Evolutionary conservation across 345 rosid genomes (phyloP).

Genomic region (Citrus inodora): DNA sequence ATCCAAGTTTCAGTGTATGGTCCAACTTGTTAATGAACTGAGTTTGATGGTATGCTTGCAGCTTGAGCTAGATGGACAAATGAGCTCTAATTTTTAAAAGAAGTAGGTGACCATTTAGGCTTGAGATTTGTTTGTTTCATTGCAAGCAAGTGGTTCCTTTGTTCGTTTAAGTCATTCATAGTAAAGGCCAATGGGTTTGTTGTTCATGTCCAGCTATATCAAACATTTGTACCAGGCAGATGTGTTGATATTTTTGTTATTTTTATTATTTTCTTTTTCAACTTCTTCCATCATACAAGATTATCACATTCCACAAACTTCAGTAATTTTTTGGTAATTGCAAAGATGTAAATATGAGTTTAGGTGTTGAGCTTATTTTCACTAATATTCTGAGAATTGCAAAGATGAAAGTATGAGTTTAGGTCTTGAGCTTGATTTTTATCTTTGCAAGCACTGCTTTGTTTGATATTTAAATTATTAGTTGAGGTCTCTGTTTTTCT

Average conservation of each 20-base stretch:
- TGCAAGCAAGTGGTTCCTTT: neutral
- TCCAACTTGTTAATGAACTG: neutral
- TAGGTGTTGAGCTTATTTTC: neutral
- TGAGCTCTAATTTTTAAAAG: neutral
- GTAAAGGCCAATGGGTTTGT: neutral
- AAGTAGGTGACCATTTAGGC: neutral
- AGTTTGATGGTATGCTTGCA: neutral
- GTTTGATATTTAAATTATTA: no score
- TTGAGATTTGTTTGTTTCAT: neutral
- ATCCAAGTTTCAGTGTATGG: neutral
- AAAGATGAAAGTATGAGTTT: neutral
- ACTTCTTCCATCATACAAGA: neutral
- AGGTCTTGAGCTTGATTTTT: neutral
- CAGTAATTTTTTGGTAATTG: no score
- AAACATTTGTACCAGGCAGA: neutral
- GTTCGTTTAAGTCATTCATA: neutral
- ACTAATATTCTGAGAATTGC: no score
- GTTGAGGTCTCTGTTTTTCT: neutral
- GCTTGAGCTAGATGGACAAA: neutral
- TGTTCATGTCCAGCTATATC: neutral
- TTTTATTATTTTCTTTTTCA: neutral
- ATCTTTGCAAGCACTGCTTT: neutral
- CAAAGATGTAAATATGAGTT: neutral
- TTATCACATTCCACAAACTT: neutral
- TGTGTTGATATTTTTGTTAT: no score